A percentile compares a stretch with the other conserved stretches of the same genome.
Conservation (phyloP, 208 protist species). For the Acanthamoeba castellanii region DNA sequence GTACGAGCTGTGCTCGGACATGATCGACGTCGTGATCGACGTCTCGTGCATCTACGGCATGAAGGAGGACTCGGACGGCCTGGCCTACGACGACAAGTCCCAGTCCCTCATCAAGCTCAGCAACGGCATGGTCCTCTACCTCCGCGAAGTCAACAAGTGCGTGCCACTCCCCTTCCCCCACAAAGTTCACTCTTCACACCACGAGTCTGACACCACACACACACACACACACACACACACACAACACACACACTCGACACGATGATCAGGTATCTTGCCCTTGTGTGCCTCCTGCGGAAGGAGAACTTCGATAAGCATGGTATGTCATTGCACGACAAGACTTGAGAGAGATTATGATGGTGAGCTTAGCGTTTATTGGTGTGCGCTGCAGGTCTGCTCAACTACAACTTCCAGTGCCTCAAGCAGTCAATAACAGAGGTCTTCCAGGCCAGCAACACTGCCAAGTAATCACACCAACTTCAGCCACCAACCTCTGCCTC, state of each 20-base stretch:
- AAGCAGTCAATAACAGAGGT: slow-evolving; percentile 87
- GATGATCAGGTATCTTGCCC: slow-evolving; percentile 89
- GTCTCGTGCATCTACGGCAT: slow-evolving; percentile 93
- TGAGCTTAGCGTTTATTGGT: neutral
- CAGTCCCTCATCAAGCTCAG: slow-evolving; percentile 91
- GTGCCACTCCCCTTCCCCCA: neutral
- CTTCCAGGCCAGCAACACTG: slow-evolving; percentile 64
- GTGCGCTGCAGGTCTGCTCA: slow-evolving; percentile 82
- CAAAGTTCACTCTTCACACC: no score
- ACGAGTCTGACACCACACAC: no score
- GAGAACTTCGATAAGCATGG: slow-evolving; percentile 89
- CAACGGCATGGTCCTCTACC: slow-evolving; percentile 92
- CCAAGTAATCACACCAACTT: neutral
- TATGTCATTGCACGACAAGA: neutral
- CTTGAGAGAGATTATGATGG: no score
- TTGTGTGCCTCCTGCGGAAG: slow-evolving; percentile 90
- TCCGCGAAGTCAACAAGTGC: slow-evolving; percentile 90
- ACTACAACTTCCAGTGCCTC: slow-evolving; percentile 92
- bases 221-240: no score
- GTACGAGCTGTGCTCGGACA: slow-evolving; percentile 94
- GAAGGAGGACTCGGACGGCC: slow-evolving; percentile 81
- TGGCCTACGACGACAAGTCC: slow-evolving; percentile 89
- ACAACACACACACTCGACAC: no score
- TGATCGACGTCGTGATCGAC: slow-evolving; percentile 96
- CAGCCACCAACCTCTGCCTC: no score